phyloP scores from a whole-genome alignment of 2,329 filamentous ascomycete species.

The Aphanoascus verrucosus region DNA sequence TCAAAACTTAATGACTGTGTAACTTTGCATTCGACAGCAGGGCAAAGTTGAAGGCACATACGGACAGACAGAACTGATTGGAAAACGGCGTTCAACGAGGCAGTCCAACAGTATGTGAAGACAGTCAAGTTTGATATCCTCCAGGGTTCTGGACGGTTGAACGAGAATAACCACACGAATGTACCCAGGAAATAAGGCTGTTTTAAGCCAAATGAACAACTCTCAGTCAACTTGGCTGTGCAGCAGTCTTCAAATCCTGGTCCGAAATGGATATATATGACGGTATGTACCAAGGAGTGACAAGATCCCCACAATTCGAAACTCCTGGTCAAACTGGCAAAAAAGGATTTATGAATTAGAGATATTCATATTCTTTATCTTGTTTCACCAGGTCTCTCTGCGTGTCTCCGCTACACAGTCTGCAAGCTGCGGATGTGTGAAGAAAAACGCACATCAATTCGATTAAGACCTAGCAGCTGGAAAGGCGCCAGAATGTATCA shows the following conservation, averaged over 20 bases:
- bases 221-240: constrained; percentile 2
- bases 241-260: constrained; percentile 7
- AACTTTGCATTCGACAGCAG: constrained; percentile 6
- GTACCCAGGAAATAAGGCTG: constrained; percentile 5
- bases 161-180: constrained; percentile 3
- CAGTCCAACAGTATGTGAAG: constrained; percentile 1
- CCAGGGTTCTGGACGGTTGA: constrained; percentile 1
- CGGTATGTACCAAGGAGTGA: constrained; percentile 4
- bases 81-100: constrained; percentile 2
- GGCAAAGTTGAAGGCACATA: constrained; percentile 6
- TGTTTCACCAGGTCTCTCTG: constrained; percentile 26
- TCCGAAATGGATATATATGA: constrained; percentile 9
- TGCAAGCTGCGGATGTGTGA: constrained; percentile 17
- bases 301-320: constrained; percentile 14
- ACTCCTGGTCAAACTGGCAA: constrained; percentile 9
- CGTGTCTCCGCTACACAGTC: constrained; percentile 25
- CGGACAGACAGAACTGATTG: not conserved
- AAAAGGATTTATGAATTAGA: constrained; percentile 16
- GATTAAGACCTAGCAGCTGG: not conserved
- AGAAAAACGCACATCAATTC: constrained; percentile 6
- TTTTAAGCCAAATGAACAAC: constrained; percentile 9
- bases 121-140: constrained; percentile 11
- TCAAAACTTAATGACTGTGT: constrained; percentile 7
- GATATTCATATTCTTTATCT: constrained; percentile 20
- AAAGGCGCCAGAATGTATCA: constrained; percentile 21